These are phyloP conservation scores for Fraxinus pennsylvanica DNA, from an alignment of 257 asterid genomes.

Conservation along the genomic window DNA sequence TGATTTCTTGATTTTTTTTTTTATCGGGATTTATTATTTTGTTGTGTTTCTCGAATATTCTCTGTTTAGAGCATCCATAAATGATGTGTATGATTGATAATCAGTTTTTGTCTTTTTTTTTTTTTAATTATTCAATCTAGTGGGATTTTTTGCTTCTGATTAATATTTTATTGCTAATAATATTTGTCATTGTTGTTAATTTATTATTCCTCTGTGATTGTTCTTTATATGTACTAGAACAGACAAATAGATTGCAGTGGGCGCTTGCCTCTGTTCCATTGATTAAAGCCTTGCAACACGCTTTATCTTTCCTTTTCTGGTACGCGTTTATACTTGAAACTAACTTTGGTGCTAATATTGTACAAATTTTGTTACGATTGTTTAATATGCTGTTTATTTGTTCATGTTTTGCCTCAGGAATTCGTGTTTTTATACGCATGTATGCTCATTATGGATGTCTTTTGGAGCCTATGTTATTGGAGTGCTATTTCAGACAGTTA, in stretches of 20 bases:
- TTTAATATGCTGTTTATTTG: background rate
- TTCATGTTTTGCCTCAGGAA: conserved; percentile 47
- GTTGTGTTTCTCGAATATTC: background rate
- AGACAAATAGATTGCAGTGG: conserved; percentile 87
- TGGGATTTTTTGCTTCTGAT: background rate
- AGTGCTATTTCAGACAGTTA: conserved; percentile 63
- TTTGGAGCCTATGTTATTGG: conserved; percentile 86
- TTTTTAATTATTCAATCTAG: background rate
- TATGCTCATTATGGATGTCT: conserved; percentile 90
- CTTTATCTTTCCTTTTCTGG: conserved; percentile 85
- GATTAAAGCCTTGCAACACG: conserved; percentile 71
- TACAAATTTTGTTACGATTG: background rate
- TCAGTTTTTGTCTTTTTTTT: background rate
- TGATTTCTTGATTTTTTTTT: background rate
- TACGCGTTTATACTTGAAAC: conserved; percentile 23
- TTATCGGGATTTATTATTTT: background rate
- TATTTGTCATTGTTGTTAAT: background rate
- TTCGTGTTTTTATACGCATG: conserved; percentile 55
- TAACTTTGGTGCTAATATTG: background rate
- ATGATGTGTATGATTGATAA: background rate
- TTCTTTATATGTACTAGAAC: conserved; percentile 38
- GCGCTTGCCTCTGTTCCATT: conserved; percentile 78
- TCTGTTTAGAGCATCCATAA: conserved; percentile 3
- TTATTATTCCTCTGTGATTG: conserved; percentile 15
- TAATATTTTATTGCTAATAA: background rate